A percentile compares a stretch with the other conserved stretches of the same genome.
Evolutionary conservation across 179 eudicot species (phyloP).

Genomic region (Silene coronaria): DNA sequence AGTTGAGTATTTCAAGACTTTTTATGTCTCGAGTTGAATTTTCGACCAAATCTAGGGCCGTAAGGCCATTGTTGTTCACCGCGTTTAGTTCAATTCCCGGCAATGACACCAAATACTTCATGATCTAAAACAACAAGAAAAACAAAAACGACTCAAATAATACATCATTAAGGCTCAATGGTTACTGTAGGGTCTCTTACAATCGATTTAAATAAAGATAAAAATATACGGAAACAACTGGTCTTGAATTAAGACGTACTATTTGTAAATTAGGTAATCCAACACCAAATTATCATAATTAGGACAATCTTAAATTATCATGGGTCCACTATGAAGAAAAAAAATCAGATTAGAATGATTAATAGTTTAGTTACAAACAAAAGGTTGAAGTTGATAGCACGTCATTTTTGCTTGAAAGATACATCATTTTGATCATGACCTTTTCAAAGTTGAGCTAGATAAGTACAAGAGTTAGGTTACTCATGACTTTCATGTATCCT

Average conservation of each 20-base stretch:
- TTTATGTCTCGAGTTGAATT: slow-evolving; percentile 34
- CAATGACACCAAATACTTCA: slow-evolving; percentile 24
- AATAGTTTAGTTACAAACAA: not conserved
- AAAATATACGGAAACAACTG: no score
- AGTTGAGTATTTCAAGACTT: slow-evolving; percentile 28
- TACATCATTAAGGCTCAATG: not conserved
- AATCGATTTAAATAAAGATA: no score
- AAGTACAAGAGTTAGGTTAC: no score
- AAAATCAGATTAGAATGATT: no score
- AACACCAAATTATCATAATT: no score
- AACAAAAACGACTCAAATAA: not conserved
- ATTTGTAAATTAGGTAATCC: no score
- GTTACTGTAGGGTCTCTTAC: no score
- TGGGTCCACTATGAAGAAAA: no score
- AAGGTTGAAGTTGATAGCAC: not conserved
- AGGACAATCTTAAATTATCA: no score
- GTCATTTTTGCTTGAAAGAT: not conserved
- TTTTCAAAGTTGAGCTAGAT: no score
- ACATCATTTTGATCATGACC: not conserved
- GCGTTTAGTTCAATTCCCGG: slow-evolving; percentile 24
- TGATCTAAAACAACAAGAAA: slow-evolving; percentile 18
- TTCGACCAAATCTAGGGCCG: slow-evolving; percentile 30
- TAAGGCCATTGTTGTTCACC: slow-evolving; percentile 30
- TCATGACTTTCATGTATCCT: no score
- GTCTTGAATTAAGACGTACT: no score